A percentile compares a stretch with the other conserved stretches of the same genome.
Conservation (phyloP, 2,329 filamentous ascomycete species). For the Cladosporium oxysporum region DNA sequence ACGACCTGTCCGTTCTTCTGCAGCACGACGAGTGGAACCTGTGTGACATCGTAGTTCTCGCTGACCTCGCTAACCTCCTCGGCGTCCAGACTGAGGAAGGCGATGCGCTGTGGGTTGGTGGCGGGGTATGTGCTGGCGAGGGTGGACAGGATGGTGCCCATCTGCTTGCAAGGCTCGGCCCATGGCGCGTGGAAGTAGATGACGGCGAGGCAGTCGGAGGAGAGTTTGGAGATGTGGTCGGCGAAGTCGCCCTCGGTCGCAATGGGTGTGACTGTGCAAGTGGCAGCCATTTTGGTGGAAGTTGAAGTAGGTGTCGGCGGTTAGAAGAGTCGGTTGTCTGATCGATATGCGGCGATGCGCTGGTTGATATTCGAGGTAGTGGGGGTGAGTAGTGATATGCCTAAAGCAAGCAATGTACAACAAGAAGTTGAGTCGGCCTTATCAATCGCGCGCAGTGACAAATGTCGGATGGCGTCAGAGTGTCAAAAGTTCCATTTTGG, state of each 20-base stretch:
- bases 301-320: background rate
- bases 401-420: background rate
- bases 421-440: background rate
- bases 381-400: background rate
- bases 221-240: constrained; percentile 64
- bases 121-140: constrained; percentile 84
- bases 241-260: constrained; percentile 73
- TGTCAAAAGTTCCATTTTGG: constrained; percentile 4
- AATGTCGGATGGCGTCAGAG: constrained; percentile 3
- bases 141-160: constrained; percentile 81
- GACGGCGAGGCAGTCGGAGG: constrained; percentile 71
- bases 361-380: background rate
- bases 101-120: constrained; percentile 64
- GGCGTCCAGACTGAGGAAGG: constrained; percentile 89
- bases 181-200: constrained; percentile 96
- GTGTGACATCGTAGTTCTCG: constrained; percentile 90
- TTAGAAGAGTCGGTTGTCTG: background rate
- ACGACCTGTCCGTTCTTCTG: constrained; percentile 73
- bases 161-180: constrained; percentile 94
- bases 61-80: constrained; percentile 91
- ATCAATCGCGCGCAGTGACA: constrained; percentile 1
- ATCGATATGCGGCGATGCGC: background rate
- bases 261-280: constrained; percentile 70
- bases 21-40: constrained; percentile 88
- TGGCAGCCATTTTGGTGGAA: constrained; percentile 18